These are phyloP conservation scores for Emydomyces testavorans DNA, from an alignment of 2,329 filamentous ascomycete species.

Conservation along the genomic window DNA sequence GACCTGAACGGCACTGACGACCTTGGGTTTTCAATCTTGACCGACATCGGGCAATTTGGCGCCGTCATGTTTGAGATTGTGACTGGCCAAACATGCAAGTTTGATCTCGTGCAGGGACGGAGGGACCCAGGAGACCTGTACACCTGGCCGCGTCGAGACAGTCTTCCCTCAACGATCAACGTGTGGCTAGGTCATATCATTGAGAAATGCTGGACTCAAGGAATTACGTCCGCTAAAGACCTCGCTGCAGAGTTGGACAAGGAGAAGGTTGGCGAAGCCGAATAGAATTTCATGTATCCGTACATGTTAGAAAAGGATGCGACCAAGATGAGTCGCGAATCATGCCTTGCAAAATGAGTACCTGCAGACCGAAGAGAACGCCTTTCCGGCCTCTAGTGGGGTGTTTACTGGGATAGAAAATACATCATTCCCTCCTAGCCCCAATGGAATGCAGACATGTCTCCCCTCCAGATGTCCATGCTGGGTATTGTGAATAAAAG, in stretches of 20 bases:
- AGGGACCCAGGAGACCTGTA: background rate
- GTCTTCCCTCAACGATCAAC: slow-evolving; percentile 8
- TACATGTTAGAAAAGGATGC: background rate
- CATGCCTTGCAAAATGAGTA: background rate
- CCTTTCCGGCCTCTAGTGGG: no score
- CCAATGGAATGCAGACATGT: no score
- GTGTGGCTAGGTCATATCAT: slow-evolving; percentile 12
- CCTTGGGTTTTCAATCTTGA: slow-evolving; percentile 14
- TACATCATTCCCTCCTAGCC: no score
- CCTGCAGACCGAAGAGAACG: no score
- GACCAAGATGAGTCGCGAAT: slow-evolving; percentile 1
- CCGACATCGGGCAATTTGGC: slow-evolving; percentile 14
- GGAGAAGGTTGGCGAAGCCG: slow-evolving; percentile 6
- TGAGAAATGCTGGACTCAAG: slow-evolving; percentile 13
- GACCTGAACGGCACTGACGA: slow-evolving; percentile 14
- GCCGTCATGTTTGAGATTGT: slow-evolving; percentile 15
- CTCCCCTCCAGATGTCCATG: no score
- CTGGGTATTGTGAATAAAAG: no score
- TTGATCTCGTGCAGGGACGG: slow-evolving; percentile 7
- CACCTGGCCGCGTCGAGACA: slow-evolving; percentile 3
- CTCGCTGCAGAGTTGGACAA: slow-evolving; percentile 16
- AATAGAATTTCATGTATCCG: slow-evolving; percentile 5
- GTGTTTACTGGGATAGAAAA: no score
- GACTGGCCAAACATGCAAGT: slow-evolving; percentile 11
- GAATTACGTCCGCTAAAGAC: slow-evolving; percentile 15